Percentiles rank a stretch among this genome's conserved stretches.
These are phyloP conservation scores for Naganishia randhawae DNA, from an alignment of 768 basidiomycete species.

Conservation along the genomic window DNA sequence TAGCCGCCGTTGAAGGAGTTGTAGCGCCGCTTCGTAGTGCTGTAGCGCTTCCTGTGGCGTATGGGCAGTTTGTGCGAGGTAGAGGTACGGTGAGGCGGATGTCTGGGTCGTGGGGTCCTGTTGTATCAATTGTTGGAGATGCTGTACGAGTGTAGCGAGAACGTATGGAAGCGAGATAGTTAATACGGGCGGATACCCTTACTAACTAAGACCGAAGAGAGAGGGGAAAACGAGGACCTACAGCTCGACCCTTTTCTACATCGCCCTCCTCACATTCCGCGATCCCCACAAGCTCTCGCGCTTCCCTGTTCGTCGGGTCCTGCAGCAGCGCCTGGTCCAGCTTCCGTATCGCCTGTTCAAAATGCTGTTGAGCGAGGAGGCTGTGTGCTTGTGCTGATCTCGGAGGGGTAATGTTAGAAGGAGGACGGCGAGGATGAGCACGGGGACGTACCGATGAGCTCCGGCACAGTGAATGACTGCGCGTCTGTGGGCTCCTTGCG, in stretches of 20 bases:
- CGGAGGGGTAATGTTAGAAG: background rate
- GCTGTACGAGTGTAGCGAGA: constrained; percentile 51
- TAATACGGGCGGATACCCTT: too few species aligned
- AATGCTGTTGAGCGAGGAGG: constrained; percentile 20
- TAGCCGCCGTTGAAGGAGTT: constrained; percentile 6
- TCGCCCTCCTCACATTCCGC: constrained; percentile 75
- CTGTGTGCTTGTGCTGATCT: constrained; percentile 16
- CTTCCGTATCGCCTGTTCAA: constrained; percentile 7
- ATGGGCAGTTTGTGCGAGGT: constrained; percentile 79
- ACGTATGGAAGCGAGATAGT: too few species aligned
- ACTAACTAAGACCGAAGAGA: background rate
- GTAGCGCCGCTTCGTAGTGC: constrained; percentile 70
- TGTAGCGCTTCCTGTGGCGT: constrained; percentile 69
- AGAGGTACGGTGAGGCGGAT: constrained; percentile 63
- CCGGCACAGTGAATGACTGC: background rate
- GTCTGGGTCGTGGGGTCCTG: constrained; percentile 54
- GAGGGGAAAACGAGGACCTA: background rate
- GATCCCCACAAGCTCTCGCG: constrained; percentile 73
- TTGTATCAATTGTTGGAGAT: constrained; percentile 61
- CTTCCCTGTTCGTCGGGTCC: background rate
- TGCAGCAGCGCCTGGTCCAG: background rate
- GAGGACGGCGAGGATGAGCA: background rate
- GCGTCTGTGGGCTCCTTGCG: background rate
- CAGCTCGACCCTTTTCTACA: constrained; percentile 61
- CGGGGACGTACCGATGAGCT: background rate